These are phyloP conservation scores for Russula ochroleuca DNA, from an alignment of 768 basidiomycete genomes.

Conservation along the genomic window DNA sequence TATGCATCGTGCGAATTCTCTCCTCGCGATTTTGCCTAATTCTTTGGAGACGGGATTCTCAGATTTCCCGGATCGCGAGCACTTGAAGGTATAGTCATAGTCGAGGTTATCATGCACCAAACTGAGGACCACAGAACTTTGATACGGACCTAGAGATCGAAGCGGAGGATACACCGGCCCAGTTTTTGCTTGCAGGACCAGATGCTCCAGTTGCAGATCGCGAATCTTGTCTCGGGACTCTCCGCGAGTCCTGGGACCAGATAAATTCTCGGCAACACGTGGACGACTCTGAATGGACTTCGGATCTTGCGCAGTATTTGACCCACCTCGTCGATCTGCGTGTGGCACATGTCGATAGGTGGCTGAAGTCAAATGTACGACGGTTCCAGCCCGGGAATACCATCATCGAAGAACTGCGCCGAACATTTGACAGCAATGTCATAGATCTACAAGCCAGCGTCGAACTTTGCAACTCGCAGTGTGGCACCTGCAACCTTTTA, in stretches of 20 bases:
- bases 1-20: conserved; percentile 41
- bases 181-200: conserved; percentile 35
- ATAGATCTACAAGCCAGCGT: conserved; percentile 46
- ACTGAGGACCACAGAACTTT: conserved; percentile 40
- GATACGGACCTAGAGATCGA: conserved; percentile 46
- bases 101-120: neutral
- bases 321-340: conserved; percentile 41
- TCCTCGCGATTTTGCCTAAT: conserved; percentile 42
- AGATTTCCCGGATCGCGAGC: conserved; percentile 46
- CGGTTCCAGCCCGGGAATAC: conserved; percentile 46
- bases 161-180: conserved; percentile 36
- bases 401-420: conserved; percentile 44
- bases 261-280: conserved; percentile 35
- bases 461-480: conserved; percentile 49
- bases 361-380: conserved; percentile 48
- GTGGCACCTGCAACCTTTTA: conserved; percentile 44
- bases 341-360: conserved; percentile 46
- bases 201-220: conserved; percentile 26
- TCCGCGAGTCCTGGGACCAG: conserved; percentile 35
- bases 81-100: conserved; percentile 43
- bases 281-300: conserved; percentile 43
- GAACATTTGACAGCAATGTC: conserved; percentile 41
- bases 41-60: conserved; percentile 48
- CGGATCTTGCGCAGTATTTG: conserved; percentile 40
- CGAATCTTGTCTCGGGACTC: conserved; percentile 30